phyloP scores from a whole-genome alignment of 805 yeast species.

The Osmozyma mogii region DNA sequence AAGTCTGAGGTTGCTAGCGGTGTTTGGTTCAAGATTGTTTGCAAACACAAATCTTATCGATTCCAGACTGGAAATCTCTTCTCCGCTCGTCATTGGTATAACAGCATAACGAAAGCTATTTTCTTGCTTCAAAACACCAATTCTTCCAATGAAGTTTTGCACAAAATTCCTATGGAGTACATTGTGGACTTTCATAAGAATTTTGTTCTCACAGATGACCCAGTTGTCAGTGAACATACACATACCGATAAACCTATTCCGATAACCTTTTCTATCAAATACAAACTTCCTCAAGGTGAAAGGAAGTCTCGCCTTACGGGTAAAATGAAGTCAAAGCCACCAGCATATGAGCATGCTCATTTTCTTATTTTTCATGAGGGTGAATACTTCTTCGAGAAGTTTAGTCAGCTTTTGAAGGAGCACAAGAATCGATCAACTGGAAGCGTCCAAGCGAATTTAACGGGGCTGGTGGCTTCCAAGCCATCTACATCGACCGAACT shows the following conservation, averaged over 20 bases:
- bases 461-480: too few relatives aligned
- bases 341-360: slow-evolving; percentile 25
- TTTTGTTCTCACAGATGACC: slow-evolving; percentile 34
- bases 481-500: background rate
- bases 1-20: slow-evolving; percentile 16
- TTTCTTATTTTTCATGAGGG: slow-evolving; percentile 59
- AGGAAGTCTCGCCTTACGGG: slow-evolving; percentile 4
- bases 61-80: slow-evolving; percentile 68
- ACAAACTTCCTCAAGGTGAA: slow-evolving; percentile 14
- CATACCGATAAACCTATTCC: slow-evolving; percentile 16
- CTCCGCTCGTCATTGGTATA: slow-evolving; percentile 77
- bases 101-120: slow-evolving; percentile 62
- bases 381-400: slow-evolving; percentile 29
- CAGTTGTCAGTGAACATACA: slow-evolving; percentile 3
- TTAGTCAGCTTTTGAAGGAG: slow-evolving; percentile 21
- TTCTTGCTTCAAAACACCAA: slow-evolving; percentile 58
- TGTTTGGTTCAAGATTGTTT: slow-evolving; percentile 50
- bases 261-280: slow-evolving; percentile 45
- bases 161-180: slow-evolving; percentile 69
- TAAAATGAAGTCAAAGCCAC: background rate
- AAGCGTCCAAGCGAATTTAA: too few relatives aligned
- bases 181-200: slow-evolving; percentile 54
- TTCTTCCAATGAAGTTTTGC: slow-evolving; percentile 60
- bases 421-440: too few relatives aligned
- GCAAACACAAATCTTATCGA: slow-evolving; percentile 49